A percentile compares a stretch with the other conserved stretches of the same genome.
phyloP scores from a whole-genome alignment of 768 basidiomycete species.

The Mycena metata region DNA sequence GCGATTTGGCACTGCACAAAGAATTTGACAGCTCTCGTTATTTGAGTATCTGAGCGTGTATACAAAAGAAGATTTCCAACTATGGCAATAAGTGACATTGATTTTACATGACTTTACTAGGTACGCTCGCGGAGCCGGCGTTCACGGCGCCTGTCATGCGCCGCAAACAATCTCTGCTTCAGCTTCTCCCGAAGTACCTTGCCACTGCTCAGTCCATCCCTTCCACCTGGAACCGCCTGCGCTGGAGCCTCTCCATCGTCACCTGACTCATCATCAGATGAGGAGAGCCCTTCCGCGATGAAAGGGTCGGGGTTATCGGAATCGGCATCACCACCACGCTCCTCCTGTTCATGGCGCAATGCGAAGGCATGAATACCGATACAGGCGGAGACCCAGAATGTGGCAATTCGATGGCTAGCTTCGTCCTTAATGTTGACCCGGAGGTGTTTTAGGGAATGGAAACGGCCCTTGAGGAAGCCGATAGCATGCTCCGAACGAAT shows the following conservation, averaged over 20 bases:
- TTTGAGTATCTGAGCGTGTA: too few relatives aligned
- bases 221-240: background rate
- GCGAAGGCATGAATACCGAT: conserved; percentile 42
- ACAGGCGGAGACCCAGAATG: conserved; percentile 46
- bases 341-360: conserved; percentile 39
- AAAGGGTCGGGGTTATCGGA: conserved; percentile 16
- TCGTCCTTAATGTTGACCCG: conserved; percentile 5
- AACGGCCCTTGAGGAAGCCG: conserved; percentile 17
- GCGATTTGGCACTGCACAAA: too few relatives aligned
- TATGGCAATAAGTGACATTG: too few relatives aligned
- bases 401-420: conserved; percentile 38
- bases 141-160: too few relatives aligned
- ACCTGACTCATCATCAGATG: background rate
- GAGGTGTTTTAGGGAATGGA: conserved; percentile 11
- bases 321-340: conserved; percentile 22
- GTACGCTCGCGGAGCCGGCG: too few relatives aligned
- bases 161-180: too few relatives aligned
- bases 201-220: background rate
- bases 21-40: too few relatives aligned
- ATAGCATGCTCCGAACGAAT: conserved; percentile 21
- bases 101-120: too few relatives aligned
- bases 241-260: too few relatives aligned
- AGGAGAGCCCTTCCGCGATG: conserved; percentile 18
- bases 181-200: conserved; percentile 1
- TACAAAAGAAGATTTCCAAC: too few relatives aligned